Base-by-base conservation (phyloP, 768 basidiomycete species). In the Rhizopogon rudus region DNA sequence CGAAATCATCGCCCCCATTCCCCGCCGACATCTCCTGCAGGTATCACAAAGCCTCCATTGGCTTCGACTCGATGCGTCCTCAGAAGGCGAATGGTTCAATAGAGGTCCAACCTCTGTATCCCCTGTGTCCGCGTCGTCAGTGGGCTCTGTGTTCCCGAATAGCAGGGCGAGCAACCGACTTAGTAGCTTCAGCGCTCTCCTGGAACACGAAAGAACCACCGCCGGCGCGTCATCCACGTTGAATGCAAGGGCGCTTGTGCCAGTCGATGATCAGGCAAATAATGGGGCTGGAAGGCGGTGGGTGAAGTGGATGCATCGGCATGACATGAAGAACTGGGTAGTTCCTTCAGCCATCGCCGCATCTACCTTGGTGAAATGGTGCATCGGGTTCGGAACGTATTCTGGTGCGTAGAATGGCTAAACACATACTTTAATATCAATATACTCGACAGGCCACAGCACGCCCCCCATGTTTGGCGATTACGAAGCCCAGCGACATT, bases 401-500 rank as follows among this genome's bases (percentile, higher is more conserved):
- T 93, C 91, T 33, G 93, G 93, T 91, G 57, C 54, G 86, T 71
- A 20, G 25, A 44, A 41, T 39, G 44, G 6, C 20, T 53, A 14
- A 14, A 40, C 28, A 49, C 44, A 40, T 35, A 20, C 3, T 16
- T 40, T 20, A 14, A 49, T 35, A 1, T 37, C 5, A 39, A 37
- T 14, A 28, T 14, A 1, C 31, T 3, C 8, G 1, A 2, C 58
- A 91, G 92, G 93, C 6, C 67, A 81, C 59, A 75, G 67, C 31
- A 81, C 82, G 3, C 88, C 93, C 0, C 92, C 91, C 0, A 86
- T 93, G 84, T 91, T 80, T 60, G 93, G 93, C 3, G 93, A 96
- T 71, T 96, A 91, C 61, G 93, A 96, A 67, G 93, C 93, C 0
- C 93, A 95, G 64, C 76, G 93, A 52, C 93, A 95, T 70, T 96